A percentile compares a stretch with the other conserved stretches of the same genome.
These are phyloP conservation scores for Mortierella sp. DNA, from an alignment of 371 early-diverging fungal species.

Conservation along the genomic window DNA sequence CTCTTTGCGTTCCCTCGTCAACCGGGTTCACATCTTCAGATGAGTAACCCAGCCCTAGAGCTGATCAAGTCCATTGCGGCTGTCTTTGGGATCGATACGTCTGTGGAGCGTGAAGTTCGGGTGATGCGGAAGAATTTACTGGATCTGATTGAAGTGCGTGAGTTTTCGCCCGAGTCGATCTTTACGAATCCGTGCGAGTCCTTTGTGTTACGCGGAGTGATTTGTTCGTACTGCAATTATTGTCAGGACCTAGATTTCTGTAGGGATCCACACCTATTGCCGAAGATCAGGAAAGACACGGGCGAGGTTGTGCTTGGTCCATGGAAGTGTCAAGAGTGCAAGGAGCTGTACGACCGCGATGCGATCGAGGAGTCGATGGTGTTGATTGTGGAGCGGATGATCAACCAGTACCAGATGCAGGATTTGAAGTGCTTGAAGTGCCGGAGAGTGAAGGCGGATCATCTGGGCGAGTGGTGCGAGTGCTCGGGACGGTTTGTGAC, in stretches of 20 bases:
- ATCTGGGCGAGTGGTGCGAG: constrained; percentile 69
- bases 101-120: constrained; percentile 71
- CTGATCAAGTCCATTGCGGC: constrained; percentile 66
- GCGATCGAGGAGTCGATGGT: constrained; percentile 84
- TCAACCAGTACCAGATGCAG: constrained; percentile 87
- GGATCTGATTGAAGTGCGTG: constrained; percentile 76
- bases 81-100: constrained; percentile 77
- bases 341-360: constrained; percentile 76
- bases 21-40: constrained; percentile 73
- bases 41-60: constrained; percentile 70
- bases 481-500: constrained; percentile 71
- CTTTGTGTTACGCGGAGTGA: constrained; percentile 82
- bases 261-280: constrained; percentile 79
- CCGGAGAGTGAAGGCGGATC: constrained; percentile 79
- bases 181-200: constrained; percentile 85
- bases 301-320: constrained; percentile 60
- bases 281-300: constrained; percentile 58
- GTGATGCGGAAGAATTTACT: constrained; percentile 83
- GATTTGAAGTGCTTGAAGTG: constrained; percentile 89
- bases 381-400: constrained; percentile 83
- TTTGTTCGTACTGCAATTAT: constrained; percentile 88
- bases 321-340: constrained; percentile 77
- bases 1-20: constrained; percentile 70
- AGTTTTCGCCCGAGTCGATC: constrained; percentile 80
- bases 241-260: constrained; percentile 91